Base-by-base conservation (phyloP, 768 basidiomycete species). In the Agaricus bisporus region DNA sequence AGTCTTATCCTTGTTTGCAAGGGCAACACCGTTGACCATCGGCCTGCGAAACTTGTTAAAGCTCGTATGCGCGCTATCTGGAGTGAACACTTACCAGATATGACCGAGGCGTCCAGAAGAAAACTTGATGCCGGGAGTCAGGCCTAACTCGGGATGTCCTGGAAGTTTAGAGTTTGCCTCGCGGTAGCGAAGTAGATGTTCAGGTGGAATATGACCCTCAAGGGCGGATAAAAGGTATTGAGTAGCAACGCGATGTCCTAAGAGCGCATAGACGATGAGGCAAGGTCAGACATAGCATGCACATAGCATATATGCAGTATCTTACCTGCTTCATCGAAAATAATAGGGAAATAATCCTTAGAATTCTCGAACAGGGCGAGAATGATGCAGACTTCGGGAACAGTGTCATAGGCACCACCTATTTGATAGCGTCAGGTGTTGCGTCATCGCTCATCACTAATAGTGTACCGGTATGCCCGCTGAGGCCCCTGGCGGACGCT, bases 71-170 rank as follows among this genome's bases (percentile, higher is more conserved):
- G 22, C 25, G 44, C 35, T 47, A 15, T 22, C 1, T 53, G 20
- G 17, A 5, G 26, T 35, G 12, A 36, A 64, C 11, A 39, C 73
- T 47, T 58, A 77, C 91, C 91, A 94, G 79, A 92, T 83, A 68
- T 94, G 91, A 1, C 91, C 91, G 17, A 94, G 79, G 64, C 91
- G 86, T n/a, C 91, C 91, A 1, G 91, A 93, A 2, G 91, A 92
- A 71, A 94, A 94, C 69, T 91, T 91, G 70, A 94, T 81, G 26
- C 91, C 91, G n/a, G 91, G 91, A 0, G 91, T 93, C 55, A 93
- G 74, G 20, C 91, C 91, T 6, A 93, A 76, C 69, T 93, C 91
- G 12, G 91, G 91, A 63, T 94, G 91, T 12, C 91, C 91, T 2
- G 91, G 91, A 32, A 94, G 84, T 62, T 87, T 86, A 32, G 89